Percentiles rank a stretch among this genome's conserved stretches.
These are phyloP conservation scores for Margaritispora aquatica DNA, from an alignment of 495 filamentous ascomycete genomes.

Conservation along the genomic window DNA sequence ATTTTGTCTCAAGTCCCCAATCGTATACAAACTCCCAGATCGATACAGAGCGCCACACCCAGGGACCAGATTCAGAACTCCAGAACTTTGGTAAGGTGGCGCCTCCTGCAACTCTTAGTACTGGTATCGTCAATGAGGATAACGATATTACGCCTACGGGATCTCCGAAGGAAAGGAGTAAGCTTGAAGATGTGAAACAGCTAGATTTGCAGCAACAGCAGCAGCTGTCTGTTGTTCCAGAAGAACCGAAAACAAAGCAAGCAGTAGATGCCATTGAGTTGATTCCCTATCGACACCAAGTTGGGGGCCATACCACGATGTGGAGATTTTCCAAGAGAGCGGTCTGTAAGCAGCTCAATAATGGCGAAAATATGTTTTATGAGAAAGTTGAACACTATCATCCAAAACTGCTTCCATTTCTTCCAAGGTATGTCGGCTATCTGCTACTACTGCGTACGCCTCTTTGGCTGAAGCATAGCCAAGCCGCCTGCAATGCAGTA, in stretches of 20 bases:
- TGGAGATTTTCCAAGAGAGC: constrained; percentile 93
- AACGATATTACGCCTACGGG: constrained; percentile 25
- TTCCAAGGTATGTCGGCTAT: constrained; percentile 70
- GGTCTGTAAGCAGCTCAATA: constrained; percentile 97
- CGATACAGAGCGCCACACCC: neutral
- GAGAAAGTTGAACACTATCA: constrained; percentile 89
- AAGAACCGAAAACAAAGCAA: constrained; percentile 33
- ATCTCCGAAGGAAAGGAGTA: constrained; percentile 23
- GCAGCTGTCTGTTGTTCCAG: constrained; percentile 39
- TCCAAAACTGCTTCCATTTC: constrained; percentile 80
- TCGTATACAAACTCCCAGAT: neutral
- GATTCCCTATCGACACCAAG: constrained; percentile 95
- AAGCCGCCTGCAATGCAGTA: neutral
- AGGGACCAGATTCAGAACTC: neutral
- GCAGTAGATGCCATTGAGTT: constrained; percentile 90
- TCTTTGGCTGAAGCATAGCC: constrained; percentile 29
- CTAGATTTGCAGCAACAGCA: too few species aligned
- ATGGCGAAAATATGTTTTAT: constrained; percentile 96
- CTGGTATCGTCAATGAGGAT: constrained; percentile 23
- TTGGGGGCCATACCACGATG: constrained; percentile 91
- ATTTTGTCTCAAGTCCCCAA: neutral
- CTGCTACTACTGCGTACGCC: constrained; percentile 11
- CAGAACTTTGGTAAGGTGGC: too few species aligned
- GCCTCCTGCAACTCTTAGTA: neutral
- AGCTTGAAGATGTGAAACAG: constrained; percentile 23